Base-by-base conservation (phyloP, 768 basidiomycete species). In the Boletales sp. region DNA sequence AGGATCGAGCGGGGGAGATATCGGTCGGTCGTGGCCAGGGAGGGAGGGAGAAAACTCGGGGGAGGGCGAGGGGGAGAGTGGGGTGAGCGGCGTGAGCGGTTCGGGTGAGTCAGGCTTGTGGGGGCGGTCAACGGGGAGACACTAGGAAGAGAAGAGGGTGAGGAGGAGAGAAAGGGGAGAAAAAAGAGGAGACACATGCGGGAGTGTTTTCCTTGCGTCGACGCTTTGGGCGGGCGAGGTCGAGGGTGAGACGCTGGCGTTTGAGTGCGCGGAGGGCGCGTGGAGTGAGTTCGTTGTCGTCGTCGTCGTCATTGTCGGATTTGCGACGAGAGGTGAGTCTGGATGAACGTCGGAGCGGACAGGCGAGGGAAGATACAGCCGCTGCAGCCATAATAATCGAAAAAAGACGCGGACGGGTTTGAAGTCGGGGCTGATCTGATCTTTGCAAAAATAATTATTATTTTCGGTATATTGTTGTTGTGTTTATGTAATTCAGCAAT, bases 231-330 rank as follows among this genome's bases (percentile, higher is more conserved):
- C 59, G 56, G 1, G 43, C 10, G 24, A 46, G 51, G 63, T 67
- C 67, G 56, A 63, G 57, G 1, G 67, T 18, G 55, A 65, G 65
- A 1, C 67, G 65, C 27, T 59, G 66, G 5, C 66, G 66, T 27
- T 67, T 67, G 59, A 67, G 65, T 0, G 66, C 66, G 38, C 66
- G 68, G 38, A 67, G 67, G 2, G 66, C 66, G 47, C 66, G 65
- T 35, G 66, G 66, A 0, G 66, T 67, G 51, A 67, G 66, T 32
- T 69, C 65, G 58, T 64, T 62, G 30, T 66, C 63, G 52, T 63
- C 59, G 30, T 53, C 52, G 30, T 56, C 4, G 2, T 38, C 18
- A n/a, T 47, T 37, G 36, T 46, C 45, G 29, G 19, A 30, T 34
- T 43, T 39, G 27, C 29, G 44, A n/a, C 43, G 37, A 21, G 19